Percentiles rank a stretch among this genome's conserved stretches.
phyloP scores from a whole-genome alignment of 176 grass and related monocot species.

The Stipa capillata region DNA sequence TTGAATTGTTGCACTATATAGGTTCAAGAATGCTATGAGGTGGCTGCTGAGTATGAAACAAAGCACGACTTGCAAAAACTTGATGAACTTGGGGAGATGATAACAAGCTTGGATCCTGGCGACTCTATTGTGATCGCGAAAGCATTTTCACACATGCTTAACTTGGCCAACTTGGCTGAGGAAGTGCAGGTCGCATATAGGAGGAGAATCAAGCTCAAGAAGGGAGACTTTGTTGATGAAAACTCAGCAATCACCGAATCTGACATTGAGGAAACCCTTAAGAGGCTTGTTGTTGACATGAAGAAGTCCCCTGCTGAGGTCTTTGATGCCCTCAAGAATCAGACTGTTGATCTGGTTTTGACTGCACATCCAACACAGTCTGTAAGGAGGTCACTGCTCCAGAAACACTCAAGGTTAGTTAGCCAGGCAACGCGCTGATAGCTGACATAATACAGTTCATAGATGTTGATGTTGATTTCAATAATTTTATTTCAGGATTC shows the following conservation, averaged over 20 bases:
- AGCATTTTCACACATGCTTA: slow-evolving; percentile 79
- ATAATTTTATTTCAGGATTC: slow-evolving; percentile 38
- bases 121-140: slow-evolving; percentile 70
- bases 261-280: slow-evolving; percentile 67
- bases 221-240: slow-evolving; percentile 66
- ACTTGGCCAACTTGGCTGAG: slow-evolving; percentile 73
- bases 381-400: slow-evolving; percentile 62
- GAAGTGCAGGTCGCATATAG: slow-evolving; percentile 71
- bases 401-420: slow-evolving; percentile 69
- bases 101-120: slow-evolving; percentile 70
- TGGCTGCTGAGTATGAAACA: slow-evolving; percentile 60
- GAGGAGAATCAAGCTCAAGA: slow-evolving; percentile 72
- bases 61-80: slow-evolving; percentile 51
- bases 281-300: slow-evolving; percentile 54
- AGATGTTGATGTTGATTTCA: background rate
- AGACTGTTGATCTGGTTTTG: slow-evolving; percentile 69
- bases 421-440: background rate
- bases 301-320: slow-evolving; percentile 65
- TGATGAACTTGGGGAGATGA: slow-evolving; percentile 55
- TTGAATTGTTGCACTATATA: background rate
- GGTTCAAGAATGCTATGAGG: slow-evolving; percentile 79
- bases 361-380: slow-evolving; percentile 79
- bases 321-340: slow-evolving; percentile 71
- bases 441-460: background rate
- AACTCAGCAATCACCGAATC: slow-evolving; percentile 69